These are phyloP conservation scores for Apiospora aurea DNA, from an alignment of 2,329 filamentous ascomycete genomes.

Conservation along the genomic window DNA sequence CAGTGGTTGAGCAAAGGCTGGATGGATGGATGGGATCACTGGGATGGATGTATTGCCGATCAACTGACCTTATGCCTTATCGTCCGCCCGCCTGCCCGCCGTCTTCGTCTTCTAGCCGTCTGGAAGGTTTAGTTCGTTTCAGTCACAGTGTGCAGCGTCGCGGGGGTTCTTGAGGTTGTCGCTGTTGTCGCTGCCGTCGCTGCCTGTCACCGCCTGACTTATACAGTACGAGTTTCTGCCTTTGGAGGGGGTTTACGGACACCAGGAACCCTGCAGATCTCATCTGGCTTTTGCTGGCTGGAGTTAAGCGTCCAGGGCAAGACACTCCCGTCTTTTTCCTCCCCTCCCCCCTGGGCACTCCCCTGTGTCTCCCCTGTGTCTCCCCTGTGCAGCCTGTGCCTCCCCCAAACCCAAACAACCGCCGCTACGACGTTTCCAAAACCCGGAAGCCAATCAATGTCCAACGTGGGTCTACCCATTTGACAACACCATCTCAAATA, in stretches of 20 bases:
- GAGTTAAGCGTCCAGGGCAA: background rate
- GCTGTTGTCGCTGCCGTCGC: background rate
- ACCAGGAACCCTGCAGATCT: constrained; percentile 13
- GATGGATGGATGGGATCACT: background rate
- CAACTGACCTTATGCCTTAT: constrained; percentile 19
- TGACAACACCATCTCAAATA: constrained; percentile 4
- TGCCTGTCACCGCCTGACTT: background rate
- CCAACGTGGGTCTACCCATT: constrained; percentile 20
- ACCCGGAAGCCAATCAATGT: constrained; percentile 24
- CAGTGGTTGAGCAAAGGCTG: background rate
- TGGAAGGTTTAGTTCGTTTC: background rate
- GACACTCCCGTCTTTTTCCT: background rate
- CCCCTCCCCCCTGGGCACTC: background rate
- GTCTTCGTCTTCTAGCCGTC: background rate
- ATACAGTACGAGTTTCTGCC: background rate
- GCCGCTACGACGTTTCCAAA: constrained; percentile 9
- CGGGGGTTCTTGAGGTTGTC: background rate
- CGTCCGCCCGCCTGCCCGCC: background rate
- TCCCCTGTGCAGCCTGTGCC: background rate
- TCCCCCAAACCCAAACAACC: constrained; percentile 1
- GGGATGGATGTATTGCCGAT: background rate
- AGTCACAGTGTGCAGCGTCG: background rate
- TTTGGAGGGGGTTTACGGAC: background rate
- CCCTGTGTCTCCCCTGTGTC: too few relatives aligned
- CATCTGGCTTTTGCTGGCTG: background rate